phyloP scores from a whole-genome alignment of 345 rosid species.

The Gossypium arboreum region DNA sequence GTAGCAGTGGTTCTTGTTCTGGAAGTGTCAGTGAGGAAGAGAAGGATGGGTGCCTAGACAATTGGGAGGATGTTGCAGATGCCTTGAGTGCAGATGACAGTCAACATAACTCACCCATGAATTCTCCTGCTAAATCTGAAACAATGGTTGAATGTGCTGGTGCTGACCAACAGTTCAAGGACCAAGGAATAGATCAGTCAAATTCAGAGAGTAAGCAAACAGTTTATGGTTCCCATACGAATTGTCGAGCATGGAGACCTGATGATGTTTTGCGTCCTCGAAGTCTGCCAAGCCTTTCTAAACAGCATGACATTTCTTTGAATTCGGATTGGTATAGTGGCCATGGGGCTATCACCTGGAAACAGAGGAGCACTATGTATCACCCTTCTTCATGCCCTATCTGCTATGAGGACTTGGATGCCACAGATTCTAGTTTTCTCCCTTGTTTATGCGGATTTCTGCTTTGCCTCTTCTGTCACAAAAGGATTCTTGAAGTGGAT shows the following conservation, averaged over 20 bases:
- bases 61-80: constrained; percentile 34
- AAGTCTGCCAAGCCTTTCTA: constrained; percentile 18
- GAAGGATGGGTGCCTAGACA: constrained; percentile 34
- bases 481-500: constrained; percentile 33
- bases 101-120: neutral
- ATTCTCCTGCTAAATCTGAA: constrained; percentile 8
- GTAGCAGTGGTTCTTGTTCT: constrained; percentile 20
- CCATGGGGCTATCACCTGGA: constrained; percentile 14
- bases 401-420: constrained; percentile 40
- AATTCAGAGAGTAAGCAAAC: neutral
- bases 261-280: constrained; percentile 16
- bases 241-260: constrained; percentile 21
- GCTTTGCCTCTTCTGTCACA: constrained; percentile 46
- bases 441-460: constrained; percentile 42
- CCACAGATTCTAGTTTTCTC: constrained; percentile 37
- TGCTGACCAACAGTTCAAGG: neutral
- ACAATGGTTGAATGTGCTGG: constrained; percentile 5
- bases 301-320: constrained; percentile 11
- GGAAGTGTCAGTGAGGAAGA: constrained; percentile 35
- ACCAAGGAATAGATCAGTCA: neutral
- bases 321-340: constrained; percentile 16
- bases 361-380: constrained; percentile 8
- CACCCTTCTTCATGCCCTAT: constrained; percentile 30
- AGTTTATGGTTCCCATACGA: constrained; percentile 7
- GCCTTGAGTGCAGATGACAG: constrained; percentile 28